These are phyloP conservation scores for Miamiensis avidus DNA, from an alignment of 169 alveolate genomes.

Conservation along the genomic window DNA sequence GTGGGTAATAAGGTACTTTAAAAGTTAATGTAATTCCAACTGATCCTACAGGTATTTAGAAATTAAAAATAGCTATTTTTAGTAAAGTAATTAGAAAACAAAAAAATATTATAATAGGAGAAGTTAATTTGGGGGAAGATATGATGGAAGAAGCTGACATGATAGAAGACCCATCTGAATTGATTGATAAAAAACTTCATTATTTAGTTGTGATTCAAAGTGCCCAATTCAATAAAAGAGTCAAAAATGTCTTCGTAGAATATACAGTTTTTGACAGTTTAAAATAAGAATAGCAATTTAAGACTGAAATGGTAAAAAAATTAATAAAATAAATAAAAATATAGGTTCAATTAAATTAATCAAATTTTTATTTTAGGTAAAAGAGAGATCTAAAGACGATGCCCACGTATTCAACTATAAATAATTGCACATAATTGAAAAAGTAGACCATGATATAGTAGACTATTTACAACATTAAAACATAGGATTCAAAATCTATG, in stretches of 20 bases:
- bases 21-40: slow-evolving; percentile 58
- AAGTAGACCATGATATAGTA: not conserved
- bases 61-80: no score
- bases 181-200: not conserved
- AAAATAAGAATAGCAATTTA: no score
- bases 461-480: no score
- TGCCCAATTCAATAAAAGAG: no score
- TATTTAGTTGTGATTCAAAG: no score
- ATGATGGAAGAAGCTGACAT: not conserved
- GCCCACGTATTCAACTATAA: not conserved
- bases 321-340: no score
- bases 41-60: slow-evolving; percentile 59
- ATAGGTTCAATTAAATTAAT: no score
- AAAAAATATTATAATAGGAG: not conserved
- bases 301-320: not conserved
- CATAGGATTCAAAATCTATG: not conserved
- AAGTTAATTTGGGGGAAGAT: not conserved
- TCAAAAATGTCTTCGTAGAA: not conserved
- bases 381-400: not conserved
- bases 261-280: not conserved
- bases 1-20: slow-evolving; percentile 58
- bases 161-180: not conserved
- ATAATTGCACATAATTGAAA: not conserved
- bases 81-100: no score
- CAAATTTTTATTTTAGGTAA: not conserved